These are phyloP conservation scores for Fragaria vesca DNA, from an alignment of 306 rosid genomes.

Conservation along the genomic window DNA sequence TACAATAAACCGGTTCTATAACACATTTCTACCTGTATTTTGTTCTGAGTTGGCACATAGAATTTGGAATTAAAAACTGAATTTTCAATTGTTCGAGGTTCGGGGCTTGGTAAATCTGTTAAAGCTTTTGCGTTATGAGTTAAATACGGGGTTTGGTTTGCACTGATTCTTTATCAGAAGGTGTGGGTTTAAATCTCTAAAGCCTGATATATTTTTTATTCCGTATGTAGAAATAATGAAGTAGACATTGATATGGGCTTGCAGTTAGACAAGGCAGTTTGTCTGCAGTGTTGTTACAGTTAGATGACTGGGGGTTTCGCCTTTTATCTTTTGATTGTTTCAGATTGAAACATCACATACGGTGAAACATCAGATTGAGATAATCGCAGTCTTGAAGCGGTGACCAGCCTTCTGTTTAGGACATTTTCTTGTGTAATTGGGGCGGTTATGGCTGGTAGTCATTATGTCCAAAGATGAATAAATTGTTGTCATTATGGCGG, in stretches of 20 bases:
- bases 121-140: background rate
- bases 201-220: background rate
- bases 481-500: too few species aligned
- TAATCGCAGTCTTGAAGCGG: too few species aligned
- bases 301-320: too few species aligned
- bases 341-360: too few species aligned
- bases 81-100: background rate
- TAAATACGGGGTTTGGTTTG: background rate
- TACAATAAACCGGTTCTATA: background rate
- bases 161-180: background rate
- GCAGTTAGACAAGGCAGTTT: too few species aligned
- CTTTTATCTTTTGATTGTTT: too few species aligned
- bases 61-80: background rate
- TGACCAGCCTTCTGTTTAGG: too few species aligned
- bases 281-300: too few species aligned
- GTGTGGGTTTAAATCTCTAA: background rate
- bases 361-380: too few species aligned
- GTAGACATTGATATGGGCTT: background rate
- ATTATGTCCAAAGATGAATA: too few species aligned
- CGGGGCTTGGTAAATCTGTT: background rate
- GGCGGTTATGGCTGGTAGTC: too few species aligned
- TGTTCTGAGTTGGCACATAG: background rate
- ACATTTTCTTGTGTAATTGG: too few species aligned
- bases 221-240: background rate
- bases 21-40: background rate